Evolutionary conservation across 176 grass and related monocot species (phyloP).

Genomic region (Eleusine indica): DNA sequence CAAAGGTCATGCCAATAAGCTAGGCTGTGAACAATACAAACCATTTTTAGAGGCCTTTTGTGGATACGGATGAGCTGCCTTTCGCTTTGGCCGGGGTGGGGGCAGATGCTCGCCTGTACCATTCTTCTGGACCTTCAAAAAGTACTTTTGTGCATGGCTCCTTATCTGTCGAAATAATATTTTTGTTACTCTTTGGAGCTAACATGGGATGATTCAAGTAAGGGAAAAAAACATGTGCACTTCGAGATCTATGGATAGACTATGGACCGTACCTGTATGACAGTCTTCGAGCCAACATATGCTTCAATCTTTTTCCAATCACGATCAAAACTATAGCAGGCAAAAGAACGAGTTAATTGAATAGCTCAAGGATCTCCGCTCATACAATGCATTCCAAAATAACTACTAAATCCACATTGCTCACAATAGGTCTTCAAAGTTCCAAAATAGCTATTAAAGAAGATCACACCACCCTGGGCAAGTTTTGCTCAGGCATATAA

Average conservation of each 20-base stretch:
- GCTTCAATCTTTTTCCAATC: constrained; percentile 94
- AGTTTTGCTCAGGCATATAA: not conserved
- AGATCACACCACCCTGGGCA: not conserved
- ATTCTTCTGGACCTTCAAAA: constrained; percentile 87
- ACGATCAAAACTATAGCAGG: constrained; percentile 72
- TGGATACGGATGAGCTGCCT: constrained; percentile 96
- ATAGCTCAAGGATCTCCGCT: not conserved
- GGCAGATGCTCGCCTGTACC: constrained; percentile 88
- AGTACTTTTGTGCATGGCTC: constrained; percentile 98
- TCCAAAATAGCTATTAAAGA: not conserved
- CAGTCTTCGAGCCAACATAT: constrained; percentile 85
- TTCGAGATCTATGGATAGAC: not conserved
- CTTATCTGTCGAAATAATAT: constrained; percentile 68
- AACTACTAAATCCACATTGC: not conserved
- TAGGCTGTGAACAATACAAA: constrained; percentile 16
- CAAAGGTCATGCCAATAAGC: not conserved
- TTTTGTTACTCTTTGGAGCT: not conserved
- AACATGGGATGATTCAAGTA: no score
- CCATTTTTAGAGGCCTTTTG: constrained; percentile 92
- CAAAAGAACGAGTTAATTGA: constrained; percentile 16
- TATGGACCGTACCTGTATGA: constrained; percentile 68
- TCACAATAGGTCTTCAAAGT: not conserved
- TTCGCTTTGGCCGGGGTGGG: constrained; percentile 91
- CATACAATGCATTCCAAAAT: not conserved
- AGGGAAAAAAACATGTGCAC: no score